Evolutionary conservation across 306 rosid species (phyloP).

Genomic region (Prunus mongolica): DNA sequence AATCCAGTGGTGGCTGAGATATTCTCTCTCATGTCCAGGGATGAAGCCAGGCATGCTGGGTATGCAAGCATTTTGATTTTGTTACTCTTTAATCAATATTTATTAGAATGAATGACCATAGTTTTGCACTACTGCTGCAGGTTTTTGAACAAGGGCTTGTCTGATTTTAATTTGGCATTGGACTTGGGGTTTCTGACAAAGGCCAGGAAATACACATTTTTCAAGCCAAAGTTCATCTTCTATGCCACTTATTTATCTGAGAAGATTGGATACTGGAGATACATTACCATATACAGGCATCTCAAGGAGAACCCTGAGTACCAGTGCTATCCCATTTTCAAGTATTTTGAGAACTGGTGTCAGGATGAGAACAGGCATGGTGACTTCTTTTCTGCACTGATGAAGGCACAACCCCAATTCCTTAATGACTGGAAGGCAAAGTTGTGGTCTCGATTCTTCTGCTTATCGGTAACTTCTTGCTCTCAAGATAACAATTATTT

Average conservation of each 20-base stretch:
- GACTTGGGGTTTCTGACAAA: slow-evolving; percentile 99
- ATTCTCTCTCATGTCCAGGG: slow-evolving; percentile 99
- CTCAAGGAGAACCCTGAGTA: slow-evolving; percentile 83
- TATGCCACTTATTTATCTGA: slow-evolving; percentile 95
- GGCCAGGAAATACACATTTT: slow-evolving; percentile 94
- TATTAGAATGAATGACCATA: not conserved
- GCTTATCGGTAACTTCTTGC: slow-evolving; percentile 65
- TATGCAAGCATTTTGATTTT: slow-evolving; percentile 14
- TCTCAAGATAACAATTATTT: not conserved
- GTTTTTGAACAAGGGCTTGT: slow-evolving; percentile 92
- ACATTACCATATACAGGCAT: slow-evolving; percentile 95
- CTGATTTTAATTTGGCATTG: slow-evolving; percentile 95
- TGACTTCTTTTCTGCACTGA: slow-evolving; percentile 94
- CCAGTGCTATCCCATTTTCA: slow-evolving; percentile 96
- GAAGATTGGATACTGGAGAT: slow-evolving; percentile 99
- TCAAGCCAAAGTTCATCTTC: slow-evolving; percentile 98
- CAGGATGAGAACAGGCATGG: slow-evolving; percentile 99
- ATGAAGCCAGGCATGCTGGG: slow-evolving; percentile 99
- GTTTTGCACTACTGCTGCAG: slow-evolving; percentile 34
- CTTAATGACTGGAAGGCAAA: slow-evolving; percentile 99
- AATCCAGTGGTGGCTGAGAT: slow-evolving; percentile 99
- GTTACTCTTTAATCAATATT: not conserved
- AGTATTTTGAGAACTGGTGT: slow-evolving; percentile 99
- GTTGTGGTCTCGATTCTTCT: slow-evolving; percentile 92
- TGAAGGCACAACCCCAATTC: slow-evolving; percentile 99